Conservation (phyloP, 768 basidiomycete species). For the Pisolithus albus region DNA sequence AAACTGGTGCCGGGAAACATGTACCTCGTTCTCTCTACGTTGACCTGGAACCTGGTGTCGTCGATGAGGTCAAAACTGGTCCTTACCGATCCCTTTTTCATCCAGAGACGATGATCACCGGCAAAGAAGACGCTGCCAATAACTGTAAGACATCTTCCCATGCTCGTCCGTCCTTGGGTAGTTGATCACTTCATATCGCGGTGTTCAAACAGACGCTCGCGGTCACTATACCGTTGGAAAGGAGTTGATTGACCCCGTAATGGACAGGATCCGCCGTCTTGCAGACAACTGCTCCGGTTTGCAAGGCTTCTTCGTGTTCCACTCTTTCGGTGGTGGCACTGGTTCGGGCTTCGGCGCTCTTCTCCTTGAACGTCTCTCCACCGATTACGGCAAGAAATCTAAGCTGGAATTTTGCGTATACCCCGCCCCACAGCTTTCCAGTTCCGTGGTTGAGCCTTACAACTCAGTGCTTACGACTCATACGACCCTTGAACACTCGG, state of each 20-base stretch:
- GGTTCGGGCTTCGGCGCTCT: constrained; percentile 99
- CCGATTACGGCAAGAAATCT: constrained; percentile 99
- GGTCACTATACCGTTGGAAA: constrained; percentile 99
- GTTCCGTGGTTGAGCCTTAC: constrained; percentile 98
- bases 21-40: constrained; percentile 97
- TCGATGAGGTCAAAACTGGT: constrained; percentile 93
- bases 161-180: not conserved
- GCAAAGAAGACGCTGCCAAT: constrained; percentile 99
- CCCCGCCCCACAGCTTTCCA: constrained; percentile 90
- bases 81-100: constrained; percentile 93
- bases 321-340: constrained; percentile 99
- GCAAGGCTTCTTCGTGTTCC: constrained; percentile 99
- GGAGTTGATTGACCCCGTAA: constrained; percentile 93
- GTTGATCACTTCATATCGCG: constrained; percentile 11
- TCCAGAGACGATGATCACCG: constrained; percentile 93
- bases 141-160: constrained; percentile 56
- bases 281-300: constrained; percentile 98
- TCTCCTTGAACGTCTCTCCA: constrained; percentile 91
- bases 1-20: constrained; percentile 88
- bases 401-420: constrained; percentile 99
- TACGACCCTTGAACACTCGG: constrained; percentile 99
- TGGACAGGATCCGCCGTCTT: constrained; percentile 95
- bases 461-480: constrained; percentile 98
- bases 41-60: constrained; percentile 89
- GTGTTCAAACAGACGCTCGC: constrained; percentile 68